A percentile compares a stretch with the other conserved stretches of the same genome.
Evolutionary conservation across 1,139 yeast genomes (phyloP).

Genomic region (Arxiozyma heterogenica): DNA sequence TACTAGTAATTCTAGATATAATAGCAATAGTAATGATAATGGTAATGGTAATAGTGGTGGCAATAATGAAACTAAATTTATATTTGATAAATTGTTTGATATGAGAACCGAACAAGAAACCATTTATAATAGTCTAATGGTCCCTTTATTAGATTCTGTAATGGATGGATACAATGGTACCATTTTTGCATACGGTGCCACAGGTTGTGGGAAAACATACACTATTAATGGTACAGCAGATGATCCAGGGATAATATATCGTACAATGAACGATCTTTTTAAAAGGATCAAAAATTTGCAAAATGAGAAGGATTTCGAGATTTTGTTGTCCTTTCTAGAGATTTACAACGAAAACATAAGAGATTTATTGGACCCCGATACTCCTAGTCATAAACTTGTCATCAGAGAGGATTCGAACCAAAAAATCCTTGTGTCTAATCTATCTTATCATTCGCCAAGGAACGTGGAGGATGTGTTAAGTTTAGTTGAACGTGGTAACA

Average conservation of each 20-base stretch:
- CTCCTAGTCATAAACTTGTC: constrained; percentile 36
- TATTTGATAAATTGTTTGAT: constrained; percentile 74
- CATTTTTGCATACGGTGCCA: constrained; percentile 94
- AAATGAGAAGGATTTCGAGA: constrained; percentile 40
- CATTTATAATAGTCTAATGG: constrained; percentile 58
- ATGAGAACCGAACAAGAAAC: constrained; percentile 53
- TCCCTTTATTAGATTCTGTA: constrained; percentile 63
- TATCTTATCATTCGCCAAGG: constrained; percentile 55
- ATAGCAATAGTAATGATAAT: not conserved
- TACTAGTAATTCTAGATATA: not conserved
- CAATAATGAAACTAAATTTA: constrained; percentile 57
- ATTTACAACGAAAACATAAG: constrained; percentile 84
- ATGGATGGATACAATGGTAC: constrained; percentile 85
- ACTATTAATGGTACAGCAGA: constrained; percentile 72
- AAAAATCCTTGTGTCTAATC: constrained; percentile 53
- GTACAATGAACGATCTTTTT: constrained; percentile 72
- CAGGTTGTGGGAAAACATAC: constrained; percentile 97
- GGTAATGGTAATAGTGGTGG: not conserved
- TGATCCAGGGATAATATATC: constrained; percentile 71
- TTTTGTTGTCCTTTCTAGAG: constrained; percentile 69
- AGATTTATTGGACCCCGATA: constrained; percentile 58
- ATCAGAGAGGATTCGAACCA: constrained; percentile 65
- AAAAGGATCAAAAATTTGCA: constrained; percentile 43
- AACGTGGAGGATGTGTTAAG: constrained; percentile 76
- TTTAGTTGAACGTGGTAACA: constrained; percentile 61